These are phyloP conservation scores for Solanum hybrid DNA, from an alignment of 305 asterid genomes.

Conservation along the genomic window DNA sequence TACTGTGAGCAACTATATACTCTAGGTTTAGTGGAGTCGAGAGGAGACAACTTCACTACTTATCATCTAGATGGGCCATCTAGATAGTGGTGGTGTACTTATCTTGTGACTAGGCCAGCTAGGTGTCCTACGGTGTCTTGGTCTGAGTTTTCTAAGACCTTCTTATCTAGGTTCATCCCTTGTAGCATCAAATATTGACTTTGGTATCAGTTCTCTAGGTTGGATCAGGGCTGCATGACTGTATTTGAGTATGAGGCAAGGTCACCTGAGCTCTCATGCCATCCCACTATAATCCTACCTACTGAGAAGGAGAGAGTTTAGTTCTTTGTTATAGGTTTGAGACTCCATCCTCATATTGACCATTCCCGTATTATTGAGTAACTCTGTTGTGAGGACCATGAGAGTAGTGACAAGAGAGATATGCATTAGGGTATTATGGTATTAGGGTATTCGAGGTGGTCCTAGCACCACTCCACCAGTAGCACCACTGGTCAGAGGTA, in stretches of 20 bases:
- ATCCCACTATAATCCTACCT: neutral
- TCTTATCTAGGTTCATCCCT: neutral
- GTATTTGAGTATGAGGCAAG: neutral
- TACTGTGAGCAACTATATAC: neutral
- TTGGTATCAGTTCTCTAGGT: neutral
- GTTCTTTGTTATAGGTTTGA: neutral
- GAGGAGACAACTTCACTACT: neutral
- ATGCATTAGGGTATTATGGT: neutral
- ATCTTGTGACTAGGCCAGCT: neutral
- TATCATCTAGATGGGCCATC: neutral
- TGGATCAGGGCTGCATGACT: neutral
- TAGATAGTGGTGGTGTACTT: neutral
- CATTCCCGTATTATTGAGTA: neutral
- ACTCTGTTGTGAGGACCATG: neutral
- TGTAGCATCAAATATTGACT: neutral
- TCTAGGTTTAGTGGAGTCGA: neutral
- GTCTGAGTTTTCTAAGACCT: neutral
- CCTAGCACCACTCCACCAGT: neutral
- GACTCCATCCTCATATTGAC: neutral
- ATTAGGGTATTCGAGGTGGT: neutral
- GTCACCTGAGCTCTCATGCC: neutral
- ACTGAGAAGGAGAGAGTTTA: neutral
- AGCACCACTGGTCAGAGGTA: neutral
- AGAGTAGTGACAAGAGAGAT: neutral
- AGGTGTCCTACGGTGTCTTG: neutral